A percentile compares a stretch with the other conserved stretches of the same genome.
These are phyloP conservation scores for Acanthamoeba polyphaga DNA, from an alignment of 208 protist species.

Conservation along the genomic window DNA sequence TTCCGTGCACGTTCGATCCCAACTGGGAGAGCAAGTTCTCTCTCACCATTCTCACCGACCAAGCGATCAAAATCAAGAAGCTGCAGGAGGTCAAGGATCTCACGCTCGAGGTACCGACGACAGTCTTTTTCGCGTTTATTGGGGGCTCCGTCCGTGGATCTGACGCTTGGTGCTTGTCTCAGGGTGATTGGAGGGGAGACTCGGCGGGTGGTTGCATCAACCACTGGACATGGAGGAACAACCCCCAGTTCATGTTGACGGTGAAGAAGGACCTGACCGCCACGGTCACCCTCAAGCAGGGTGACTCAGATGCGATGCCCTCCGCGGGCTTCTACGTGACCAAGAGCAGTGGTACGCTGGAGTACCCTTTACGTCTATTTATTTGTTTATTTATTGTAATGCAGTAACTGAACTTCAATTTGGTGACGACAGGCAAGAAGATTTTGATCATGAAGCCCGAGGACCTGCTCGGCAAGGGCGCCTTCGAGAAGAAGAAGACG, in stretches of 20 bases:
- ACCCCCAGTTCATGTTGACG: constrained; percentile 42
- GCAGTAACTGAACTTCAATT: neutral
- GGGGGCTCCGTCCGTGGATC: neutral
- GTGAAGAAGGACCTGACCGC: constrained; percentile 32
- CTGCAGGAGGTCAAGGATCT: constrained; percentile 54
- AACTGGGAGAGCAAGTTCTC: constrained; percentile 62
- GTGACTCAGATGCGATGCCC: neutral
- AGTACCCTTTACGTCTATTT: neutral
- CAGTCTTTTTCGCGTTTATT: neutral
- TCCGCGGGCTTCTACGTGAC: constrained; percentile 49
- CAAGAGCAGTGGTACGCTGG: constrained; percentile 37
- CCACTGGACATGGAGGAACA: constrained; percentile 58
- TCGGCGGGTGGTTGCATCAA: constrained; percentile 62
- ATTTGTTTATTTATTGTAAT: neutral
- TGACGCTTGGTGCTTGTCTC: neutral
- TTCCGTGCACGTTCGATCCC: constrained; percentile 63
- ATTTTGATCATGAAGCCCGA: constrained; percentile 31
- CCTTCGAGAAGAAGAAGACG: constrained; percentile 60
- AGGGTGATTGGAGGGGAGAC: neutral
- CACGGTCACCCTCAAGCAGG: constrained; percentile 43
- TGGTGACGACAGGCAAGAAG: neutral
- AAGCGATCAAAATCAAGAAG: constrained; percentile 60
- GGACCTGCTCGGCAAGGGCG: constrained; percentile 50
- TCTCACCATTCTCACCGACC: constrained; percentile 47
- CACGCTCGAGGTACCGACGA: neutral